Conservation (phyloP, 306 rosid species). For the Vigna trinervia region DNA sequence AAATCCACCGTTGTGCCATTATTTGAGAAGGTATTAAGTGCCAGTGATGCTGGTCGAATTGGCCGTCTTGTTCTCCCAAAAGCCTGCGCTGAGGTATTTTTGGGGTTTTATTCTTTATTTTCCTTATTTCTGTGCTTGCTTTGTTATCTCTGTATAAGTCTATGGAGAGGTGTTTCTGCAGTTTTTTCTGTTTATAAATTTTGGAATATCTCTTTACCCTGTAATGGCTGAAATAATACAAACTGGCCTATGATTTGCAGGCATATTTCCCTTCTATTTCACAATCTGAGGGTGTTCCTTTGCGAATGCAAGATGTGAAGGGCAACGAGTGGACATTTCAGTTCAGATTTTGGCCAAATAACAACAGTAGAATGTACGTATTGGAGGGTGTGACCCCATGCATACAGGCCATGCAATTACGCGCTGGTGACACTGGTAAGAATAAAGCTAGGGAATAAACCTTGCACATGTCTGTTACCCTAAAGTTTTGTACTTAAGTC, state of each 20-base stretch:
- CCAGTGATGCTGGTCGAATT: conserved; percentile 99
- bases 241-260: conserved; percentile 57
- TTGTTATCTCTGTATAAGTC: conserved; percentile 11
- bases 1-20: conserved; percentile 92
- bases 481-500: conserved; percentile 22
- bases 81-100: conserved; percentile 97
- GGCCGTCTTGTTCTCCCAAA: conserved; percentile 99
- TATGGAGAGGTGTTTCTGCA: conserved; percentile 7
- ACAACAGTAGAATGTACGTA: conserved; percentile 98
- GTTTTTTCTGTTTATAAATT: background rate
- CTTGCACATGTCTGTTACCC: conserved; percentile 23
- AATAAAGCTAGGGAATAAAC: conserved; percentile 33
- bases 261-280: conserved; percentile 90
- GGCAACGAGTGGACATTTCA: conserved; percentile 98
- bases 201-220: conserved; percentile 19
- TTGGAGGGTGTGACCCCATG: conserved; percentile 99
- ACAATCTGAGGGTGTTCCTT: conserved; percentile 96
- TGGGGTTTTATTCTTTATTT: conserved; percentile 22
- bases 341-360: conserved; percentile 99
- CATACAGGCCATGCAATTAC: conserved; percentile 90
- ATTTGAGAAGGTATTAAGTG: conserved; percentile 96
- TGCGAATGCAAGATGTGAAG: conserved; percentile 87
- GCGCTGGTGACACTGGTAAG: conserved; percentile 97
- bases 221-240: conserved; percentile 33
- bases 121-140: conserved; percentile 20